Base-by-base conservation (phyloP, 2,329 filamentous ascomycete species). In the Davidsoniella neocaledoniae region DNA sequence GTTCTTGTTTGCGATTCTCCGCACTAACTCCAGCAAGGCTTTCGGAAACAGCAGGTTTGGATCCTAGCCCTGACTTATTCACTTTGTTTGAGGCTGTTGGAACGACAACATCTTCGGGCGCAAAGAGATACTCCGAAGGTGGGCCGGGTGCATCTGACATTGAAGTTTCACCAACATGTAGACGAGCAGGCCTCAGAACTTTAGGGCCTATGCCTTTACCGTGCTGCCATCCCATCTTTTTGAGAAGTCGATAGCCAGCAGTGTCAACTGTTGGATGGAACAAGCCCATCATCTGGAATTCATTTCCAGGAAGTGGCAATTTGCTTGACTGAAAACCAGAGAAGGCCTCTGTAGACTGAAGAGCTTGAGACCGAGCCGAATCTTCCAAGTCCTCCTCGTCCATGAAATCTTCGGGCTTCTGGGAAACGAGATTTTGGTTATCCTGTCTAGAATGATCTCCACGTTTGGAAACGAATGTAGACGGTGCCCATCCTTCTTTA, bases 401-500 rank as follows among this genome's bases (percentile, higher is more conserved):
- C 91, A 98, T 98, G 58, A 88, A 96, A 60, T 96, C 88, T 63
- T 96, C 87, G 0, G 79, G 76, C 59, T 80, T 77, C 60, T 83
- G 79, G 7, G 57, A 56, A 2, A 66, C 57, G 54, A 75, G 71
- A 21, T 21, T 21, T 21, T 21, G 21, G n/a, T 69, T 46, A 68
- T 71, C 67, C 83, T 76, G 55, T 74, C 19, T 40, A 14, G 33
- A 36, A 50, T 87, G 83, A 58, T 85, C 86, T 38, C 76, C 69
- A 21, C 91, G 83, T 47, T 88, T 95, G 5, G 90, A 96, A 8
- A 94, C 81, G 63, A 96, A 98, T 0, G 85, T 83, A 19, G 86
- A 80, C 2, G 91, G 91, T 0, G 86, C 81, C 90, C 90, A 98
- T 68, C 91, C 91, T 71, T 98, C 90, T 65, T 96, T 96, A 51